Base-by-base conservation (phyloP, 768 basidiomycete genomes). In the Punctularia strigosozonata region DNA sequence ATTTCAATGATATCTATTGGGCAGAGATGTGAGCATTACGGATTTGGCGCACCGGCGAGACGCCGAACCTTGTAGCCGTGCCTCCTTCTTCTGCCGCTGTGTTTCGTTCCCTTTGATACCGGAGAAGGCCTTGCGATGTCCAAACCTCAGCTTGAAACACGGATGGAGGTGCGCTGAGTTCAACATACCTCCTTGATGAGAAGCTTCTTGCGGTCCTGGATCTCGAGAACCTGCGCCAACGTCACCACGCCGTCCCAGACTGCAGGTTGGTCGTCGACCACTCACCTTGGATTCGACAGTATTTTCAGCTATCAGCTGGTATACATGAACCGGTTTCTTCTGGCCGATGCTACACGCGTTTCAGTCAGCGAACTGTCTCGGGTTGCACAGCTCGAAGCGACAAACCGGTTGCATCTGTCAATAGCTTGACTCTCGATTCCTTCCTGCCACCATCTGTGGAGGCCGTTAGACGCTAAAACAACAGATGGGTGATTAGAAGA, bases 51-150 rank as follows among this genome's bases (percentile, higher is more conserved):
- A 22, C 15, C 41, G 41, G 39, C 25, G 25, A 33, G 40, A 30
- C 35, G 31, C 50, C 60, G 38, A 40, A 77, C 87, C 87, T 69
- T 88, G 81, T 30, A 89, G 59, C 44, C 85, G 70, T 2, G 87
- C 85, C 57, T 90, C 80, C 52, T 75, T 77, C 59, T 76, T 83
- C 47, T 85, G 75, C 24, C 78, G 71, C 40, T 71, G 74, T 0
- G 79, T 85, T 50, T 90, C 87, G 6, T 67, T 79, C 30, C 68
- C 69, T 49, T 80, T 80, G 51, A 77, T 83, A 1, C 85, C 88
- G 25, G 85, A 82, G 56, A 91, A 91, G 1, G 89, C 88, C 85
- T 90, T n/a, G n/a, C n/a, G n/a, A n/a, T n/a, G n/a, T n/a, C 41
- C 23, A 35, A 34, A 28, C 19, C 10, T 18, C 31, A 30, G 38